Evolutionary conservation across 2,329 filamentous ascomycete species (phyloP).

Genomic region (Madurella mycetomatis): DNA sequence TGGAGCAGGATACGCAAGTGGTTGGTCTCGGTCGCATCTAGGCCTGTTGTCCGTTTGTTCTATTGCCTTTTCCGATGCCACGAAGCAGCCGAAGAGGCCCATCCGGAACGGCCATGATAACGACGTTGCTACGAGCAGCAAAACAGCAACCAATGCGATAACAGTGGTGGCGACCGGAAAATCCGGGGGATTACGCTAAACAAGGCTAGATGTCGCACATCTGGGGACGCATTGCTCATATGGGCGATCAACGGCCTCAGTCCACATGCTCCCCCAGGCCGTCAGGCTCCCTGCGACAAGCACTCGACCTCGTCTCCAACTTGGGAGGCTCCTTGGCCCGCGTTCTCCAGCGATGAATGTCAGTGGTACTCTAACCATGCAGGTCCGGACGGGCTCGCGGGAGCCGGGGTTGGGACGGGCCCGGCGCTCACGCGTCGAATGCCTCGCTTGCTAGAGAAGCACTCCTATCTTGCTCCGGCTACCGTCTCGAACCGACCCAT

Average conservation of each 20-base stretch:
- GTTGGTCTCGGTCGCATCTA: constrained; percentile 18
- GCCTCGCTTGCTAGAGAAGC: not conserved
- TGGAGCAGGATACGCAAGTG: constrained; percentile 13
- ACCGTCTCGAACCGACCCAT: too few relatives aligned
- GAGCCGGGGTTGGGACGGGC: not conserved
- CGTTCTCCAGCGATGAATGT: too few relatives aligned
- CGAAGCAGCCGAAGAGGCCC: not conserved
- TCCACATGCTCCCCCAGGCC: not conserved
- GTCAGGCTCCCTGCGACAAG: constrained; percentile 1
- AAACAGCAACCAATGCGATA: not conserved
- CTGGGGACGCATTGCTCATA: constrained; percentile 8
- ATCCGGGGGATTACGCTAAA: constrained; percentile 15
- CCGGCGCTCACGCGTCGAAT: not conserved
- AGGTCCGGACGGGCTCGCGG: not conserved
- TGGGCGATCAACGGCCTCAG: not conserved
- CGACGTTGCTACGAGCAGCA: not conserved
- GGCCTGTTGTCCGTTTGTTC: constrained; percentile 4
- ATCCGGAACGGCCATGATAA: not conserved
- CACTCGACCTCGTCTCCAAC: not conserved
- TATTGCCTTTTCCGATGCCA: constrained; percentile 1
- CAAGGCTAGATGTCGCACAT: constrained; percentile 9
- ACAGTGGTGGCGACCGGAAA: constrained; percentile 5
- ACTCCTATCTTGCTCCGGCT: too few relatives aligned
- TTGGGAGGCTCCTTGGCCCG: too few relatives aligned
- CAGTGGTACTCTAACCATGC: too few relatives aligned